A percentile compares a stretch with the other conserved stretches of the same genome.
These are phyloP conservation scores for Ogataea siamensis DNA, from an alignment of 805 yeast genomes.

Conservation along the genomic window DNA sequence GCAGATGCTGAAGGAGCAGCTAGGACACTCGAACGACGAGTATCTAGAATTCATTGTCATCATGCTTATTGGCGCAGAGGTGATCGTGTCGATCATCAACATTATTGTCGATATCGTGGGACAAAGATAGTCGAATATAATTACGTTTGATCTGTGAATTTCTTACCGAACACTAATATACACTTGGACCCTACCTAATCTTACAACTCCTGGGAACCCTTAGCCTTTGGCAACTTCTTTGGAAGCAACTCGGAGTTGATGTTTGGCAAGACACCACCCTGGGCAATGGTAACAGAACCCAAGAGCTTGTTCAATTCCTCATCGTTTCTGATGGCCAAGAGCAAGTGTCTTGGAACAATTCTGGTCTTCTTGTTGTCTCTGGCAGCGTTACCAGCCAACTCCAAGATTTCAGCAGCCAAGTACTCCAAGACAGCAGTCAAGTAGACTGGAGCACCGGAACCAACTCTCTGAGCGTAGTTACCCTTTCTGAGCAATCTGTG, in stretches of 20 bases:
- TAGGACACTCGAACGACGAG: conserved; percentile 93
- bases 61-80: conserved; percentile 87
- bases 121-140: conserved; percentile 10
- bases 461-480: conserved; percentile 97
- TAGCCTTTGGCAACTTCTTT: conserved; percentile 51
- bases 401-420: conserved; percentile 96
- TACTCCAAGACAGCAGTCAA: conserved; percentile 96
- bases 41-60: conserved; percentile 89
- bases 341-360: conserved; percentile 98
- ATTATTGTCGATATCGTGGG: conserved; percentile 47
- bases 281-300: conserved; percentile 92
- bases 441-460: conserved; percentile 99
- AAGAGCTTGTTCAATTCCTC: conserved; percentile 95
- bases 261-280: conserved; percentile 99
- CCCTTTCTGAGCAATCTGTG: conserved; percentile 96
- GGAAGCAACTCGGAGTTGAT: conserved; percentile 88
- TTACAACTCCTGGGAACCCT: conserved; percentile 61
- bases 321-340: conserved; percentile 98
- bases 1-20: conserved; percentile 95
- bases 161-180: conserved; percentile 27
- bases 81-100: conserved; percentile 80
- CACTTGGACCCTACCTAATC: conserved; percentile 20
- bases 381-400: conserved; percentile 98
- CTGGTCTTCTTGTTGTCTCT: conserved; percentile 98
- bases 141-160: conserved; percentile 7